Evolutionary conservation across 805 yeast genomes (phyloP), one percentile per base, ranked within the genome.

Genomic region (Ogataea methanolica): DNA sequence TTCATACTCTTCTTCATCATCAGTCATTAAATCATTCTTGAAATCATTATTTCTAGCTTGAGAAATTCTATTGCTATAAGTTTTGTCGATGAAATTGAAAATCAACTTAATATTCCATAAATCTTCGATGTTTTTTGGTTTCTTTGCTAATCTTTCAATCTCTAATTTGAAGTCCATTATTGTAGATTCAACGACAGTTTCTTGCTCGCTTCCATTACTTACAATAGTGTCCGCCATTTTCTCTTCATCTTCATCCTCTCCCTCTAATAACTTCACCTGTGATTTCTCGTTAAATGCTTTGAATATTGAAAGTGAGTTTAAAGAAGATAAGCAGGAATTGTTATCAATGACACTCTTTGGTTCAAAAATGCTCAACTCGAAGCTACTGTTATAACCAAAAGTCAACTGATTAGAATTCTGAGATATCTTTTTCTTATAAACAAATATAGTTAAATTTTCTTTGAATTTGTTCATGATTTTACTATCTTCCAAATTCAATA

Each of bases 81-180:
- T 35, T 42, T 67, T 63, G 46, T 84, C 88, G 37, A 78, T 73
- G 65, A 72, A 85, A 15, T 82, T 76, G 65, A 85, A 82, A 8
- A 85, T 62, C 43, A 85, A 60, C 49, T 76, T 76, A 48, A 85
- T 63, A 54, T 81, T 83, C 83, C 87, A 79, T 45, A 85, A 63
- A 46, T 83, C 87, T 42, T 82, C 83, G n/a, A 52, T 53, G 1
- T 63, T 59, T 12, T 50, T 44, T 0, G 85, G 83, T 1, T 56
- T 53, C 4, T 49, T 48, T 1, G 79, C 79, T 56, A 76, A 63
- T 2, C 59, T 59, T 26, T 63, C 63, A 26, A 83, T 62, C 52
- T 83, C 84, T 21, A 79, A 58, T 57, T 81, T 79, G 52, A 74
- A 70, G 59, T 85, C 88, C 29, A 80, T 60, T 4, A 80, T 69